Percentiles rank a stretch among this genome's conserved stretches.
Conservation (phyloP, 176 grass and related monocot species). For the Zea mays region DNA sequence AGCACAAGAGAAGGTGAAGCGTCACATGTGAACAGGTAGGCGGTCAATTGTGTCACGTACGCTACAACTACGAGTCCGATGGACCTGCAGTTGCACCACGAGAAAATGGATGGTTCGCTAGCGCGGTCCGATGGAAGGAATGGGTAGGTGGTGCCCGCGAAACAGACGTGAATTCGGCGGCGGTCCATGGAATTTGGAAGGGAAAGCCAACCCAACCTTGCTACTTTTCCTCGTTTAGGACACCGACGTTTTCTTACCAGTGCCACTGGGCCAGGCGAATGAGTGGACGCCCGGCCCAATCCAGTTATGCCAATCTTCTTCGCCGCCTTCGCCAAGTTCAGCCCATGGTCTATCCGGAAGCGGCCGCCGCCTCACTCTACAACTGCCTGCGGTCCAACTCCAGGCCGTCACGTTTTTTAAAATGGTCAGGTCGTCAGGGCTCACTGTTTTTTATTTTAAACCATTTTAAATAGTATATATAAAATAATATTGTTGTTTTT, state of each 20-base stretch:
- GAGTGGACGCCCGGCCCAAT: background rate
- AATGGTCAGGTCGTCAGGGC: too few relatives aligned
- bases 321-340: background rate
- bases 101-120: constrained; percentile 24
- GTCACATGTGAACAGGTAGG: constrained; percentile 43
- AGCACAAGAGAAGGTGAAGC: constrained; percentile 22
- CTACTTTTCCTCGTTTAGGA: background rate
- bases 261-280: too few relatives aligned
- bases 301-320: background rate
- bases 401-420: too few relatives aligned
- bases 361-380: background rate
- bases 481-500: too few relatives aligned
- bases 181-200: background rate
- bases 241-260: background rate
- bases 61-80: constrained; percentile 16
- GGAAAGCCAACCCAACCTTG: background rate
- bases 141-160: background rate
- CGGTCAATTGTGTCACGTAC: constrained; percentile 46
- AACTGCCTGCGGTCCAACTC: background rate
- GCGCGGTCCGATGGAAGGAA: background rate
- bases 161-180: background rate
- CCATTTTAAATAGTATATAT: too few relatives aligned
- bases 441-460: too few relatives aligned
- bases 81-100: constrained; percentile 10
- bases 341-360: background rate